phyloP scores from a whole-genome alignment of 179 eudicot species.

The Vitellaria paradoxa region DNA sequence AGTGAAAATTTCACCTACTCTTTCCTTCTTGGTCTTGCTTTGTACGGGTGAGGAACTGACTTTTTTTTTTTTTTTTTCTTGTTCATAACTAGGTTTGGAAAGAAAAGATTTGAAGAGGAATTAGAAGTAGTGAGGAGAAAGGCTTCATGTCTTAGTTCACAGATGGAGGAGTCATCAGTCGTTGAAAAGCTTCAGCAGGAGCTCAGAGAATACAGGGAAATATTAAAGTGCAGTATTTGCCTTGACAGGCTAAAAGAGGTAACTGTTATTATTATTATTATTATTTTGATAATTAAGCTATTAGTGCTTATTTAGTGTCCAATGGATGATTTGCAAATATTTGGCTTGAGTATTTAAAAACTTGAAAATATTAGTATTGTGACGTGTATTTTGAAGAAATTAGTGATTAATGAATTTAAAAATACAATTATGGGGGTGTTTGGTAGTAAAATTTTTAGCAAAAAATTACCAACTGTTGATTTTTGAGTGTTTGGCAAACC shows the following conservation, averaged over 20 bases:
- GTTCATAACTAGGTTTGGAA: conserved; percentile 53
- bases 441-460: no score
- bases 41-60: conserved; percentile 2
- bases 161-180: conserved; percentile 58
- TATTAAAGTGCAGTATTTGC: conserved; percentile 90
- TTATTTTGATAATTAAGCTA: no score
- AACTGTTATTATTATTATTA: no score
- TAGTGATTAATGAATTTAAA: no score
- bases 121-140: conserved; percentile 66
- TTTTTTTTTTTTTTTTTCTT: not conserved
- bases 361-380: no score
- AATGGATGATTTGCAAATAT: not conserved
- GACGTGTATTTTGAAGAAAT: no score
- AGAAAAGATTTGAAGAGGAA: conserved; percentile 81
- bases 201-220: conserved; percentile 80
- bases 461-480: no score
- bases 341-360: no score
- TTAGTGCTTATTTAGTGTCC: not conserved
- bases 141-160: conserved; percentile 49
- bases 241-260: conserved; percentile 94
- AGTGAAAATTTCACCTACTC: not conserved
- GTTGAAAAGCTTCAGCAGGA: conserved; percentile 76
- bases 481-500: no score
- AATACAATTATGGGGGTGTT: no score
- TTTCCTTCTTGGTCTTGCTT: not conserved